These are phyloP conservation scores for Epichloe elymi DNA, from an alignment of 2,329 filamentous ascomycete genomes.

Conservation along the genomic window DNA sequence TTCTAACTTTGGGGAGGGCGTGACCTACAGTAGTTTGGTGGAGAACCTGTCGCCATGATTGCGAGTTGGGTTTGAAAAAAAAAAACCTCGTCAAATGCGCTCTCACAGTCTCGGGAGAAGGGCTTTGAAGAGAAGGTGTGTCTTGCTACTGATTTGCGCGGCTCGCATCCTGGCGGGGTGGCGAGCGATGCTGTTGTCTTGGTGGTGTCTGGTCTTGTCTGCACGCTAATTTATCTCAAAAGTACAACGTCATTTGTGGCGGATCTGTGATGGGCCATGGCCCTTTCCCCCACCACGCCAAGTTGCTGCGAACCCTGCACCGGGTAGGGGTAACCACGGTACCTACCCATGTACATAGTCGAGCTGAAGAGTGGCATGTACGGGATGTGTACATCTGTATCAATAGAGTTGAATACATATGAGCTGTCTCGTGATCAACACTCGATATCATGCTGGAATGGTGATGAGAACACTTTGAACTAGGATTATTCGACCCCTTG, in stretches of 20 bases:
- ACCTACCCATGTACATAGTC: no score
- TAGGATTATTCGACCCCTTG: no score
- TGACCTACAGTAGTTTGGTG: constrained; percentile 46
- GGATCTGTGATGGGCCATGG: constrained; percentile 6
- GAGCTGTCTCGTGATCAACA: no score
- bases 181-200: not conserved
- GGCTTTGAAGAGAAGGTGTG: not conserved
- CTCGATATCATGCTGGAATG: no score
- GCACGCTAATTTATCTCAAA: not conserved
- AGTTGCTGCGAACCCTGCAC: no score
- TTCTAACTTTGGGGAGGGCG: no score
- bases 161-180: not conserved
- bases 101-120: not conserved
- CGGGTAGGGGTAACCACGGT: no score
- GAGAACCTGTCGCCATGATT: constrained; percentile 26
- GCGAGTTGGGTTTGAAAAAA: not conserved
- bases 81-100: not conserved
- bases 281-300: no score
- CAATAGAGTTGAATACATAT: no score
- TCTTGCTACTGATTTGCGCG: not conserved
- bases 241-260: constrained; percentile 28
- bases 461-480: no score
- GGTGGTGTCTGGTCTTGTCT: not conserved
- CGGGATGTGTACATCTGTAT: no score
- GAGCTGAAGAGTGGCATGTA: no score